Conservation (phyloP, 2,329 filamentous ascomycete species). For the Pseudocercospora cruenta region DNA sequence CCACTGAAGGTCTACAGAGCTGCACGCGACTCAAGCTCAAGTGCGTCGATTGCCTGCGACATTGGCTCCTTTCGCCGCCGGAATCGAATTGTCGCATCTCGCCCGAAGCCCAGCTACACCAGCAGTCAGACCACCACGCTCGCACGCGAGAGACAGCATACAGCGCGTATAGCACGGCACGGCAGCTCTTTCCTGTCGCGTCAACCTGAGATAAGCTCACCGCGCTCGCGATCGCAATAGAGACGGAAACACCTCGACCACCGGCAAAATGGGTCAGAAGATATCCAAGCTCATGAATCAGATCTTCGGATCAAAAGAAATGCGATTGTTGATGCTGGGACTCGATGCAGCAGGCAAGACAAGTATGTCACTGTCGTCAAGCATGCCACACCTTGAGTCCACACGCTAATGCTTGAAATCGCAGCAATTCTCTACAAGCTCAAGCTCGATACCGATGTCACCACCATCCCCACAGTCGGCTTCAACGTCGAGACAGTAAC, state of each 20-base stretch:
- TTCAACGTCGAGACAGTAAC: conserved; percentile 99
- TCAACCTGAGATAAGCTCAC: background rate
- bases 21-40: conserved; percentile 1
- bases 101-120: background rate
- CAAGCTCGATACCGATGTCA: conserved; percentile 98
- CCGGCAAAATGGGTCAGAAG: conserved; percentile 76
- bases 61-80: background rate
- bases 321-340: conserved; percentile 96
- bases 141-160: background rate
- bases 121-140: background rate
- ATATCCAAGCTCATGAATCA: conserved; percentile 96
- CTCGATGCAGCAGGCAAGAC: conserved; percentile 98
- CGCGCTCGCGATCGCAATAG: conserved; percentile 24
- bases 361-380: conserved; percentile 51
- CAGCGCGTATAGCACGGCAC: background rate
- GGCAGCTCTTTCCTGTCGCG: background rate
- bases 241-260: background rate
- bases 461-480: conserved; percentile 95
- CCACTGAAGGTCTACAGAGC: background rate
- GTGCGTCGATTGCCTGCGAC: background rate
- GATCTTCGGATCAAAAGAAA: conserved; percentile 99
- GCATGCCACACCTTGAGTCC: background rate
- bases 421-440: conserved; percentile 95
- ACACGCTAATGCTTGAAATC: background rate
- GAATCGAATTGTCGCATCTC: background rate